Conservation (phyloP, 176 grass and related monocot genomes). For the Ensete glaucum region DNA sequence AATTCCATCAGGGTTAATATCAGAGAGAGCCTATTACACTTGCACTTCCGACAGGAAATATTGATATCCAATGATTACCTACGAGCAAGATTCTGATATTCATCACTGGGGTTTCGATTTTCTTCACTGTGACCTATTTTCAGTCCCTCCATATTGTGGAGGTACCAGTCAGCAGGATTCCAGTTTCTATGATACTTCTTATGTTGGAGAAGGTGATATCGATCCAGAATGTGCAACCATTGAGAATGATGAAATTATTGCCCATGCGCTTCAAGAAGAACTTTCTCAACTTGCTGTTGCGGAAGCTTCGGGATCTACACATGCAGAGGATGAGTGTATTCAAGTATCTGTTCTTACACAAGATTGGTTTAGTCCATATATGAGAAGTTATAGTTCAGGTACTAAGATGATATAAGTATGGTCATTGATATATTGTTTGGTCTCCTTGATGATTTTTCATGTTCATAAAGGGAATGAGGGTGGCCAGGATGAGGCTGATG, state of each 20-base stretch:
- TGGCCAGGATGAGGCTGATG: slow-evolving; percentile 37
- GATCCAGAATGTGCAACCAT: neutral
- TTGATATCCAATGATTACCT: slow-evolving; percentile 50
- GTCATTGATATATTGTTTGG: neutral
- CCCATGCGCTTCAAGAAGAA: slow-evolving; percentile 17
- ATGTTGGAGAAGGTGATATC: slow-evolving; percentile 55
- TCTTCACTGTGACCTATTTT: slow-evolving; percentile 49
- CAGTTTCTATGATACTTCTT: slow-evolving; percentile 43
- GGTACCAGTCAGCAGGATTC: slow-evolving; percentile 36
- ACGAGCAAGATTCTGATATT: slow-evolving; percentile 56
- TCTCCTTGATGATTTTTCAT: neutral
- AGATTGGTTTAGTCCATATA: slow-evolving; percentile 53
- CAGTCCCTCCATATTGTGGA: slow-evolving; percentile 41
- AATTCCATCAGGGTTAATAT: neutral
- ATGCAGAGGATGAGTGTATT: slow-evolving; percentile 52
- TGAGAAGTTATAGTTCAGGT: slow-evolving; percentile 71
- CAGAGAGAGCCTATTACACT: slow-evolving; percentile 20
- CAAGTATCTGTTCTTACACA: slow-evolving; percentile 52
- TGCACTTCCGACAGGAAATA: slow-evolving; percentile 21
- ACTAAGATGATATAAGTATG: slow-evolving; percentile 22
- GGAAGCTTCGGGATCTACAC: slow-evolving; percentile 42
- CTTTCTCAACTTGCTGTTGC: slow-evolving; percentile 38
- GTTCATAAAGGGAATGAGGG: slow-evolving; percentile 35
- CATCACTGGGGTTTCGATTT: slow-evolving; percentile 60
- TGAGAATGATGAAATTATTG: slow-evolving; percentile 20